These are phyloP conservation scores for Exophiala xenobiotica DNA, from an alignment of 2,329 filamentous ascomycete genomes.

Conservation along the genomic window DNA sequence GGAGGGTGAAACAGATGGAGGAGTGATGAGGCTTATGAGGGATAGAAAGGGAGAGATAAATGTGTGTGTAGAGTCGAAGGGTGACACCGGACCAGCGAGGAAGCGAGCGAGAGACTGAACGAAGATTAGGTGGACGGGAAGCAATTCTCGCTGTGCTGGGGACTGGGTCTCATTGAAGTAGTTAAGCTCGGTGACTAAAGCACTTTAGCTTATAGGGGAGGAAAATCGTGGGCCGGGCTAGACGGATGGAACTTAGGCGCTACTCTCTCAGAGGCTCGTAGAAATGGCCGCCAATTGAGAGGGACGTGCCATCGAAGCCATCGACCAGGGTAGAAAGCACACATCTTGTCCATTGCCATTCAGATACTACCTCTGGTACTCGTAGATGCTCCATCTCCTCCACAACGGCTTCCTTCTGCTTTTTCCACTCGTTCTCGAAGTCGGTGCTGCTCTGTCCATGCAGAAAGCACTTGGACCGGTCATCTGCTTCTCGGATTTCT, in stretches of 20 bases:
- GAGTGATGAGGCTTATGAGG: conserved; percentile 13
- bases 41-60: conserved; percentile 13
- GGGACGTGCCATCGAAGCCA: not conserved
- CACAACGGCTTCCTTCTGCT: not conserved
- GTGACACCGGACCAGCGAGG: conserved; percentile 20
- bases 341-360: not conserved
- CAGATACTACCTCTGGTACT: too few species aligned
- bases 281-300: not conserved
- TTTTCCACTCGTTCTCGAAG: not conserved
- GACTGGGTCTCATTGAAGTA: not conserved
- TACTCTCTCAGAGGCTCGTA: not conserved
- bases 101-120: conserved; percentile 20
- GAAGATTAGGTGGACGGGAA: conserved; percentile 8
- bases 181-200: conserved; percentile 4
- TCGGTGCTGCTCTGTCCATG: not conserved
- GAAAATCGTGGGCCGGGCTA: conserved; percentile 13
- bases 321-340: not conserved
- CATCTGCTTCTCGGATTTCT: not conserved
- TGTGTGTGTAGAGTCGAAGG: too few species aligned
- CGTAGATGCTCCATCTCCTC: not conserved
- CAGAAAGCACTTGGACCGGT: not conserved
- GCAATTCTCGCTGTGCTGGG: not conserved
- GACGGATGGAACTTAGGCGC: not conserved
- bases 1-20: conserved; percentile 25
- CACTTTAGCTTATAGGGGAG: conserved; percentile 1